Conservation (phyloP, 495 filamentous ascomycete species). For the Xylaria sp. region DNA sequence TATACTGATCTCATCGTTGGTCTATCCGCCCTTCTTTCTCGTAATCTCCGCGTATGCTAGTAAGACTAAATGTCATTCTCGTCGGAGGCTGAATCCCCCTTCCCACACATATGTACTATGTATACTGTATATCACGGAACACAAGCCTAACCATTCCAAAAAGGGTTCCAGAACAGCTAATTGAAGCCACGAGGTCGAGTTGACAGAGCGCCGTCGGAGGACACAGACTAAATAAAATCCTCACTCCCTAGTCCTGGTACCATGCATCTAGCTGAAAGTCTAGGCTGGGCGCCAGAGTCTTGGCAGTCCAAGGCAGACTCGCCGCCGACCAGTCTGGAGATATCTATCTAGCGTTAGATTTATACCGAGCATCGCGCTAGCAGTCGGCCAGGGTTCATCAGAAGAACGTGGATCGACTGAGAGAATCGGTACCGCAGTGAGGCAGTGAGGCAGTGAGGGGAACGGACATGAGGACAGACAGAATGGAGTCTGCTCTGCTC, state of each 20-base stretch:
- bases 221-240: neutral
- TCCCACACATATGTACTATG: too few relatives aligned
- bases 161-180: neutral
- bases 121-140: neutral
- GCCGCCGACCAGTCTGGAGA: neutral
- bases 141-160: neutral
- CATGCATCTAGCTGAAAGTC: slow-evolving; percentile 25
- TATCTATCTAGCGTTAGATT: neutral
- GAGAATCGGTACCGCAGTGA: neutral
- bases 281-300: slow-evolving; percentile 9
- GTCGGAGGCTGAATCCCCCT: neutral
- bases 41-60: too few relatives aligned
- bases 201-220: neutral
- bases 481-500: neutral
- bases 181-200: neutral
- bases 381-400: neutral
- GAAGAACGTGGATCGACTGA: neutral
- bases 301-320: slow-evolving; percentile 16
- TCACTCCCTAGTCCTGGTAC: neutral
- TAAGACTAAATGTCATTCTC: neutral
- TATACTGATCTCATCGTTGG: neutral
- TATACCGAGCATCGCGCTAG: slow-evolving; percentile 1
- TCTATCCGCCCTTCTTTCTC: neutral
- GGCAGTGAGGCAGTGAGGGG: too few relatives aligned
- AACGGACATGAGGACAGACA: neutral